Percentiles rank a stretch among this genome's conserved stretches.
Conservation (phyloP, 805 yeast genomes). For the Jamesozyma spencerorum region DNA sequence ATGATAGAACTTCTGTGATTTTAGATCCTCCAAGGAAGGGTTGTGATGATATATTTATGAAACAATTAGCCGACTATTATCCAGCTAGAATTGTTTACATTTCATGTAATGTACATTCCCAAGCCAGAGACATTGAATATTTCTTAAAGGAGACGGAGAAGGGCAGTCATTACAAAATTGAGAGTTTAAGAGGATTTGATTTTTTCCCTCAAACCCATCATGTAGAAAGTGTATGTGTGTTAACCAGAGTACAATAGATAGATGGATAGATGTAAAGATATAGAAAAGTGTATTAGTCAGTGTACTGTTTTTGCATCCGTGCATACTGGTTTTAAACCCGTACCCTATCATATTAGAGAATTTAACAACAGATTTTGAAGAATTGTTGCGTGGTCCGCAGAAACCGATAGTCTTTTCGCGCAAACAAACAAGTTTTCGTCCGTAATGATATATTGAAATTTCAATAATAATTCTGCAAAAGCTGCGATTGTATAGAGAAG, state of each 20-base stretch:
- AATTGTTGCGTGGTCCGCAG: too few species aligned
- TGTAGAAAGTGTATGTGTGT: conserved; percentile 79
- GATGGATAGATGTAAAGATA: too few species aligned
- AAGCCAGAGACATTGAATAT: conserved; percentile 87
- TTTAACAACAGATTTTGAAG: too few species aligned
- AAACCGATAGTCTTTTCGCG: too few species aligned
- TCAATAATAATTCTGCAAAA: too few species aligned
- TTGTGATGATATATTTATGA: conserved; percentile 79
- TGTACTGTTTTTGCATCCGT: not conserved
- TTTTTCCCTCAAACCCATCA: conserved; percentile 94
- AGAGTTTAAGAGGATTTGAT: conserved; percentile 87
- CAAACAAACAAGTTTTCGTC: too few species aligned
- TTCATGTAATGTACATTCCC: conserved; percentile 95
- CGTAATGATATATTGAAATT: too few species aligned
- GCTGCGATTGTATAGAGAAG: too few species aligned
- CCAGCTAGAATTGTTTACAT: conserved; percentile 90
- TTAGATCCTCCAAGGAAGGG: conserved; percentile 98
- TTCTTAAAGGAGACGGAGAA: conserved; percentile 57
- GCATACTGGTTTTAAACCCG: conserved; percentile 2
- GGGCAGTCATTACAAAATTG: conserved; percentile 59
- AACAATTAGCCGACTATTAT: conserved; percentile 71
- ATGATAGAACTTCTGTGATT: conserved; percentile 73
- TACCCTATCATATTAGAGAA: too few species aligned
- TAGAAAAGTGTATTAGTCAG: too few species aligned
- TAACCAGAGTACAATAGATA: conserved; percentile 31